A percentile compares a stretch with the other conserved stretches of the same genome.
phyloP scores from a whole-genome alignment of 2,329 filamentous ascomycete genomes.

The Paraconiothyrium sp. region DNA sequence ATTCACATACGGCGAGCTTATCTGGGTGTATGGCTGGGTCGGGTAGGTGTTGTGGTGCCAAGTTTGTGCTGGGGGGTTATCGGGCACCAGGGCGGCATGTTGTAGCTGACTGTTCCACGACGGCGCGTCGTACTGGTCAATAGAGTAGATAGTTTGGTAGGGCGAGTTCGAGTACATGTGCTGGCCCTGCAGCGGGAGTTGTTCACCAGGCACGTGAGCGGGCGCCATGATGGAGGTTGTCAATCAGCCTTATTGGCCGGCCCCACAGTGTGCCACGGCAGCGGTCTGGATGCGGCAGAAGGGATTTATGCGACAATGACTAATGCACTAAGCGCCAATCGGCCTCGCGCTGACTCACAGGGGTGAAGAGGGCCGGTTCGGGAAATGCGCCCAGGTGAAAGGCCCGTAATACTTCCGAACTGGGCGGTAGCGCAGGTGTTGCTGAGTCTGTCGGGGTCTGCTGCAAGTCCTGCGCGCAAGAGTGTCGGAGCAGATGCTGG shows the following conservation, averaged over 20 bases:
- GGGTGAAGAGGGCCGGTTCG: slow-evolving; percentile 36
- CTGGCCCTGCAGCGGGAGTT: slow-evolving; percentile 42
- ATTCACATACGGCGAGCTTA: slow-evolving; percentile 36
- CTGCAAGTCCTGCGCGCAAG: slow-evolving; percentile 32
- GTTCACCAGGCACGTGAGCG: slow-evolving; percentile 50
- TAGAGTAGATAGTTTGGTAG: slow-evolving; percentile 41
- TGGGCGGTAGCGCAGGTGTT: slow-evolving; percentile 36
- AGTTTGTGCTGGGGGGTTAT: slow-evolving; percentile 25
- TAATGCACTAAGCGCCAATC: slow-evolving; percentile 45
- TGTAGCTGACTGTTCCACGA: slow-evolving; percentile 44
- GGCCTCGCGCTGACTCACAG: slow-evolving; percentile 43
- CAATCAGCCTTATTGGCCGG: slow-evolving; percentile 41
- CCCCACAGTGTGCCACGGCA: slow-evolving; percentile 28
- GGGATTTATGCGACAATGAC: slow-evolving; percentile 41
- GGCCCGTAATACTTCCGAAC: slow-evolving; percentile 47
- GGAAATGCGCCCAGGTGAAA: slow-evolving; percentile 33
- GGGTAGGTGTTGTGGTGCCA: slow-evolving; percentile 42
- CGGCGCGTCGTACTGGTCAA: slow-evolving; percentile 42
- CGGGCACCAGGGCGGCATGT: slow-evolving; percentile 31
- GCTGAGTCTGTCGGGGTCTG: slow-evolving; percentile 32
- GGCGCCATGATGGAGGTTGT: slow-evolving; percentile 41
- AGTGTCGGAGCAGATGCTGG: slow-evolving; percentile 24
- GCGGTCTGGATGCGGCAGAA: slow-evolving; percentile 32
- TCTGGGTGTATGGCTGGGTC: slow-evolving; percentile 38
- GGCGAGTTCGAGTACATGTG: slow-evolving; percentile 45